These are phyloP conservation scores for Tolypocladium ophioglossoides DNA, from an alignment of 2,329 filamentous ascomycete species.

Conservation along the genomic window DNA sequence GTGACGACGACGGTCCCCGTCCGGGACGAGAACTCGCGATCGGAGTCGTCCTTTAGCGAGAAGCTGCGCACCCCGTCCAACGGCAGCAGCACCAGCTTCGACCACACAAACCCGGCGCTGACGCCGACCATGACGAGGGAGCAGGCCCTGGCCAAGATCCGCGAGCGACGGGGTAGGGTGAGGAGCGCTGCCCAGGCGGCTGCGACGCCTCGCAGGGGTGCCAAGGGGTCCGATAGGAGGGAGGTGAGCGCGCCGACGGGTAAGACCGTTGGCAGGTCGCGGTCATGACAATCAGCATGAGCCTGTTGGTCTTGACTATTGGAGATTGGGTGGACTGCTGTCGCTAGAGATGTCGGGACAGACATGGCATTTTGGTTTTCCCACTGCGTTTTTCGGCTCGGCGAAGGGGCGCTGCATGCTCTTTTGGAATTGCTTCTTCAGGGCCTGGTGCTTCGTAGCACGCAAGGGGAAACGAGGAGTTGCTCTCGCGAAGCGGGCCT, in stretches of 20 bases:
- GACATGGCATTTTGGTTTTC: slow-evolving; percentile 4
- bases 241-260: slow-evolving; percentile 37
- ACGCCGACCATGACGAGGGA: slow-evolving; percentile 61
- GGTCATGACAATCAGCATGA: slow-evolving; percentile 1
- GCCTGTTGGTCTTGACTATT: not conserved
- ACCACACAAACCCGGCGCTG: slow-evolving; percentile 45
- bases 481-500: not conserved
- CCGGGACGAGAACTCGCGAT: slow-evolving; percentile 28
- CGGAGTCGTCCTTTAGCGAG: slow-evolving; percentile 31
- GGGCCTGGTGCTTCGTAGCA: not conserved
- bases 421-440: not conserved
- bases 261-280: not conserved
- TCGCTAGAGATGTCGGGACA: too few species aligned
- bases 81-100: slow-evolving; percentile 32
- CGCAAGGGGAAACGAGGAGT: not conserved
- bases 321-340: not conserved
- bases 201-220: slow-evolving; percentile 45
- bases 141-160: slow-evolving; percentile 65
- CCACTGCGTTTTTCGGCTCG: not conserved
- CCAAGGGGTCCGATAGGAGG: slow-evolving; percentile 36
- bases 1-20: slow-evolving; percentile 42
- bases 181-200: slow-evolving; percentile 56
- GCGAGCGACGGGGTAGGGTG: slow-evolving; percentile 60
- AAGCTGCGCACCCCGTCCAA: slow-evolving; percentile 34
- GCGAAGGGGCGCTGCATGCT: not conserved